Evolutionary conservation across 768 basidiomycete species (phyloP).

Genomic region (Auricularia heimuer): DNA sequence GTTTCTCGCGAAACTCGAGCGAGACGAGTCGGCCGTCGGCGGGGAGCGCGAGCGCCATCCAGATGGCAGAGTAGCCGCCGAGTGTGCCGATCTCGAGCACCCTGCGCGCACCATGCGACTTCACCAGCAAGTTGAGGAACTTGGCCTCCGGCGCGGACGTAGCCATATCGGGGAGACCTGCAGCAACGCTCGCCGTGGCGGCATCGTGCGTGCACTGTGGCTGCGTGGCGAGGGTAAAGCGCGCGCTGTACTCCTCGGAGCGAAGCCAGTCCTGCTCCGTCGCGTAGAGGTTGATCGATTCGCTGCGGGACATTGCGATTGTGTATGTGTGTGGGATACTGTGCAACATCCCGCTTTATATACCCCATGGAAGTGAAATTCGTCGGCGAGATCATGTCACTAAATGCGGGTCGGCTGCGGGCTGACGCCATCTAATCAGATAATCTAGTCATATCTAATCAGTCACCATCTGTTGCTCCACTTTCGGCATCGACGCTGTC

Average conservation of each 20-base stretch:
- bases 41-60: slow-evolving; percentile 22
- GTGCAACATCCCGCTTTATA: not conserved
- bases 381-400: no score
- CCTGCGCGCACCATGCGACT: slow-evolving; percentile 10
- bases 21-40: slow-evolving; percentile 23
- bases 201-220: slow-evolving; percentile 36
- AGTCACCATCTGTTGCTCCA: not conserved
- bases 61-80: slow-evolving; percentile 21
- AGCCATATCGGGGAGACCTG: slow-evolving; percentile 33
- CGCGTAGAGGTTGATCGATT: not conserved
- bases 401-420: no score
- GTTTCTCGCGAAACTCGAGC: slow-evolving; percentile 19
- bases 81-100: slow-evolving; percentile 22
- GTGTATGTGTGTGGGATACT: not conserved
- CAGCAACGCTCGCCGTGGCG: slow-evolving; percentile 28
- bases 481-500: no score
- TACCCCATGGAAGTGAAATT: not conserved
- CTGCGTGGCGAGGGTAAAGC: slow-evolving; percentile 38
- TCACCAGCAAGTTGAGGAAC: slow-evolving; percentile 32
- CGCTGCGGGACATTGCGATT: not conserved
- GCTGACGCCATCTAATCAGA: not conserved
- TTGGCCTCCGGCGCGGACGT: slow-evolving; percentile 35
- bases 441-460: not conserved
- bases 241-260: slow-evolving; percentile 41
- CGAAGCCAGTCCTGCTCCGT: slow-evolving; percentile 37